phyloP scores from a whole-genome alignment of 176 grass and related monocot species.

The Urochloa ruziziensis region DNA sequence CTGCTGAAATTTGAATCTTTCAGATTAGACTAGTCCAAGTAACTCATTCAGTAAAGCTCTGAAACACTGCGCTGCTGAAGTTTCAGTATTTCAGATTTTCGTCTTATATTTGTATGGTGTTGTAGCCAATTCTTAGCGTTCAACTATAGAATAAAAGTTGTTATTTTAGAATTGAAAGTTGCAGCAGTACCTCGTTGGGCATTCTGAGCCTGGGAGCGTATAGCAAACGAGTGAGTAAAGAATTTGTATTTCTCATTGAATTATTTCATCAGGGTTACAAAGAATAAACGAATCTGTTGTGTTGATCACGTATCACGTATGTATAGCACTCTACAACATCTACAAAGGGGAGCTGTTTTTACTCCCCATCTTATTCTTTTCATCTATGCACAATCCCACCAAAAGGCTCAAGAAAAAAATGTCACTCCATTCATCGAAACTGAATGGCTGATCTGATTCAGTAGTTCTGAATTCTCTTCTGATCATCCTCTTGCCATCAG shows the following conservation, averaged over 20 bases:
- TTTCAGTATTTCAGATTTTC: too few species aligned
- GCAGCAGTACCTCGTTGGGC: too few species aligned
- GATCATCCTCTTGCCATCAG: conserved; percentile 39
- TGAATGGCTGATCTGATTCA: background rate
- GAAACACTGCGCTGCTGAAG: too few species aligned
- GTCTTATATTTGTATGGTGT: too few species aligned
- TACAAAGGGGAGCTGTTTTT: conserved; percentile 21
- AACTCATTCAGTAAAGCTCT: too few species aligned
- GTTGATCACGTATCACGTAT: conserved; percentile 25
- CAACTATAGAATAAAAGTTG: too few species aligned
- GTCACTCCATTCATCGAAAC: background rate
- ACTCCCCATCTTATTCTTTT: conserved; percentile 17
- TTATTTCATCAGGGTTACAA: background rate
- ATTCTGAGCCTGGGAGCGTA: too few species aligned
- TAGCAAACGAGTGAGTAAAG: background rate
- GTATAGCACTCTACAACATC: conserved; percentile 38
- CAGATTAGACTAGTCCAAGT: too few species aligned
- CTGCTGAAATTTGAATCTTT: too few species aligned
- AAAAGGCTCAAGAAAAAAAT: background rate
- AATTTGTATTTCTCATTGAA: background rate
- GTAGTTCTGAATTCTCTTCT: too few species aligned
- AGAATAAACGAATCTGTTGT: conserved; percentile 35
- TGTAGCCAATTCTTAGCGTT: too few species aligned
- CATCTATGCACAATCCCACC: conserved; percentile 19
- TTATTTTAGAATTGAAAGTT: background rate